Conservation (phyloP, 2,329 filamentous ascomycete species). For the Elsinoe ampelina region DNA sequence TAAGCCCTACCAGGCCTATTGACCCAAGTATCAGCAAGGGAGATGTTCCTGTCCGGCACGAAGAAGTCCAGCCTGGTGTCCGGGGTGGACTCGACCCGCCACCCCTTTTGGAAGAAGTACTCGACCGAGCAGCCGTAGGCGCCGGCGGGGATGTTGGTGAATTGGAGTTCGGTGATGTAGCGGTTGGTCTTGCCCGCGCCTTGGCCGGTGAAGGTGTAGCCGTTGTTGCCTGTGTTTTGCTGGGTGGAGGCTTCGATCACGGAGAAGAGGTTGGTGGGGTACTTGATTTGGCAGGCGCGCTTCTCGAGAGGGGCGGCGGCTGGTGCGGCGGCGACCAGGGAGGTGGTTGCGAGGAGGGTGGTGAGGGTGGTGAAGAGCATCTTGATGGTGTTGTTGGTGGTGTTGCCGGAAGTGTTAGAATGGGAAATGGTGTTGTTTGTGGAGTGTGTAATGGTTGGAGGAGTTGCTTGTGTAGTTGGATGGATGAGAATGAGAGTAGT, state of each 20-base stretch:
- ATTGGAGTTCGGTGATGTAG: constrained; percentile 7
- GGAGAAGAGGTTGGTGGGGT: constrained; percentile 8
- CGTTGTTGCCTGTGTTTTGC: constrained; percentile 5
- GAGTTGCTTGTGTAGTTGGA: neutral
- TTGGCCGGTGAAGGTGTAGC: constrained; percentile 7
- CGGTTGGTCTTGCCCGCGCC: constrained; percentile 6
- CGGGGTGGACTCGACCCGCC: neutral
- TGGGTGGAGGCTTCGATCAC: neutral
- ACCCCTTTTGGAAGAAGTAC: constrained; percentile 10
- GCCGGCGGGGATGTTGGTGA: constrained; percentile 3
- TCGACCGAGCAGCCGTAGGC: constrained; percentile 13
- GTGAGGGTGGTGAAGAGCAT: constrained; percentile 7
- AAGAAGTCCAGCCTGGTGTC: constrained; percentile 8
- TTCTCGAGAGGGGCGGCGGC: neutral
- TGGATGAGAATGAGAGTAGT: neutral
- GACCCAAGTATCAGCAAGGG: constrained; percentile 2
- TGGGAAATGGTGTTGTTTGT: neutral
- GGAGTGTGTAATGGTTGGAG: neutral
- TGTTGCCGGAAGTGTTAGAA: neutral
- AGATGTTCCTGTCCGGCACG: neutral
- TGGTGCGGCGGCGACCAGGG: neutral
- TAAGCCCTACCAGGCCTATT: neutral
- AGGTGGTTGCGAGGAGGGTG: constrained; percentile 2
- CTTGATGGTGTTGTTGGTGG: neutral
- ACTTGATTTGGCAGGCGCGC: neutral